Evolutionary conservation across 768 basidiomycete genomes (phyloP).

Genomic region (Trametes meyenii): DNA sequence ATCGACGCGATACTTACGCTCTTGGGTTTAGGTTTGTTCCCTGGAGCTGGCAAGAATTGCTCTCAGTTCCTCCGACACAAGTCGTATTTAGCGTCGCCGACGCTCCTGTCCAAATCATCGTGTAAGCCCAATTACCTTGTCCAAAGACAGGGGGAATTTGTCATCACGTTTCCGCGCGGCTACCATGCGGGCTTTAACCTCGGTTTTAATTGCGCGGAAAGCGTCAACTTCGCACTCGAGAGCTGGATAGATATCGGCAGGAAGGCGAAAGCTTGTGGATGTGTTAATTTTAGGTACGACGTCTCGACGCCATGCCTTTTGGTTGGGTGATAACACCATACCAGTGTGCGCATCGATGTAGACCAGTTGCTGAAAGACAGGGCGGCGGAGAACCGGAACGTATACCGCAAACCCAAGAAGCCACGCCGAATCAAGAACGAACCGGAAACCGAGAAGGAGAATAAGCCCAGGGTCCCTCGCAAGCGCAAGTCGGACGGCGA

Average conservation of each 20-base stretch:
- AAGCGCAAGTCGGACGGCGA: constrained; percentile 46
- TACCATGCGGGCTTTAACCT: constrained; percentile 98
- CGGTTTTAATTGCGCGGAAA: constrained; percentile 95
- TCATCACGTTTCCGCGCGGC: constrained; percentile 92
- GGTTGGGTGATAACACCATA: background rate
- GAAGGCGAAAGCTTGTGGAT: constrained; percentile 74
- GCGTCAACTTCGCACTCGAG: constrained; percentile 94
- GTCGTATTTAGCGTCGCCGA: constrained; percentile 91
- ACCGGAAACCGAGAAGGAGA: constrained; percentile 12
- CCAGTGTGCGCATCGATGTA: constrained; percentile 91
- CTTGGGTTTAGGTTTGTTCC: constrained; percentile 72
- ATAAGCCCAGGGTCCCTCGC: constrained; percentile 26
- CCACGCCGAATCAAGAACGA: background rate
- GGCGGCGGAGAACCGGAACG: constrained; percentile 45
- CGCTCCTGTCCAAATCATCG: constrained; percentile 73
- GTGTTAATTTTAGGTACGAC: constrained; percentile 70
- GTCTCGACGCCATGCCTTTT: background rate
- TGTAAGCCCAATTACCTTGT: constrained; percentile 86
- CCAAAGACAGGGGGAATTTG: constrained; percentile 93
- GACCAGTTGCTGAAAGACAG: constrained; percentile 79
- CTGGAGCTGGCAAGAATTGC: constrained; percentile 81
- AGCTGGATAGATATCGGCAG: constrained; percentile 92
- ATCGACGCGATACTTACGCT: background rate
- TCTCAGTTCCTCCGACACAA: constrained; percentile 97
- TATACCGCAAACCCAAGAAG: constrained; percentile 16